Evolutionary conservation across 208 protist species (phyloP).

Genomic region (Acanthamoeba royreba): DNA sequence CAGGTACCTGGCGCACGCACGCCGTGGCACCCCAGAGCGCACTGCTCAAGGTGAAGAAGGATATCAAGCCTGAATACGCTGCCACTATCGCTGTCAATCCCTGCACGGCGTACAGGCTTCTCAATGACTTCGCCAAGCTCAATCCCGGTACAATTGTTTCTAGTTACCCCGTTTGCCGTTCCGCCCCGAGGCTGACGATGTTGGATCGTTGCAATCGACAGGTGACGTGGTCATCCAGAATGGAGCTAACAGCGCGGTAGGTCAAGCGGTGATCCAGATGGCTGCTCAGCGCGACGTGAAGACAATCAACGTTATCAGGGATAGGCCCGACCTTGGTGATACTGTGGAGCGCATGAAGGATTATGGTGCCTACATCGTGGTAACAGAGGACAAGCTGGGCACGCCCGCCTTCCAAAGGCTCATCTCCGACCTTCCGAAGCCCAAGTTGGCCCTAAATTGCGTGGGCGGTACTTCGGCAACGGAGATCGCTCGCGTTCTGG

Average conservation of each 20-base stretch:
- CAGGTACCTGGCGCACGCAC: constrained; percentile 71
- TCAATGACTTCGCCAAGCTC: constrained; percentile 92
- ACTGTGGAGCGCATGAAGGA: constrained; percentile 61
- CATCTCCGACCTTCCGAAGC: constrained; percentile 89
- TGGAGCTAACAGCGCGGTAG: constrained; percentile 78
- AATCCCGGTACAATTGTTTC: constrained; percentile 79
- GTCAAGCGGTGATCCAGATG: constrained; percentile 79
- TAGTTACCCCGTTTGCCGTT: background rate
- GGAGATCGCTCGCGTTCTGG: constrained; percentile 87
- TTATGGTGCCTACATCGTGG: constrained; percentile 70
- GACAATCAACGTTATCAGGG: constrained; percentile 81
- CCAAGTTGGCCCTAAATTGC: constrained; percentile 92
- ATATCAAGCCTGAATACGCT: constrained; percentile 88
- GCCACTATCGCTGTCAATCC: constrained; percentile 91
- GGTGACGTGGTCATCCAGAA: constrained; percentile 84
- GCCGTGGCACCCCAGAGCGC: constrained; percentile 47
- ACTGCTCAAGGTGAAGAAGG: constrained; percentile 75
- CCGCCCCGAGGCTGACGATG: too few relatives aligned
- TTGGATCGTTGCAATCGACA: background rate
- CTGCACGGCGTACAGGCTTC: constrained; percentile 93
- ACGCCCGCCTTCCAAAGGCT: constrained; percentile 41
- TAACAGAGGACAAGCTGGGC: constrained; percentile 57
- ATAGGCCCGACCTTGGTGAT: constrained; percentile 42
- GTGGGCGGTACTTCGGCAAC: constrained; percentile 89
- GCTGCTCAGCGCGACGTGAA: constrained; percentile 65